Base-by-base conservation (phyloP, 2,329 filamentous ascomycete genomes). In the Zalaria sp. region DNA sequence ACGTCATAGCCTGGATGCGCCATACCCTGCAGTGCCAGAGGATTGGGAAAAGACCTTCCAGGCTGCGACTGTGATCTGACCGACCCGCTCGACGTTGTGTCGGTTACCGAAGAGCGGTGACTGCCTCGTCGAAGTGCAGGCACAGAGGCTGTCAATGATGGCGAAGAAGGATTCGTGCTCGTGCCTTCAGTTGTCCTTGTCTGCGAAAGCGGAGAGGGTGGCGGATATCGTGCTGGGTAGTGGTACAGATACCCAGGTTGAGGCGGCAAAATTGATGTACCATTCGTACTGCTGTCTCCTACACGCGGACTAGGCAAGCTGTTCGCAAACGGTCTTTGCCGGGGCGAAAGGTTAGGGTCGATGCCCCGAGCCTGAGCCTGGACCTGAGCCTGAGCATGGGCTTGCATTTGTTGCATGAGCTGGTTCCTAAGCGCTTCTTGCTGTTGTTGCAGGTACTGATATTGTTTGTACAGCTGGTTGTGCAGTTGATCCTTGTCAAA, bases 1-100 rank as follows among this genome's bases (percentile, higher is more conserved):
- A 58, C 48, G 45, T 62, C 58, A 46, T 65, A 68, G 5, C 61
- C 62, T 34, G 60, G 58, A 34, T 59, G 58, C 7, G 48, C 53
- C 28, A 59, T 52, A 40, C 56, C 55, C 42, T 60, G 58, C 41
- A 64, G 41, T 4, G 61, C 48, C 31, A 64, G 47, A 27, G 62
- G 58, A 44, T 62, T 62, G 27, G 58, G 60, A 38, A 62, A 47
- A 5, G 60, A 61, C 31, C 67, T 63, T 18, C 66, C 63, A 41
- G 67, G 67, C 45, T 71, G 67, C 5, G 67, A 70, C 42, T 71
- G 67, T 29, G 67, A 71, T 37, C 67, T 60, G 36, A 61, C 55
- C 5, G 65, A 63, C 38, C 54, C 59, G 11, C 49, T 48, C 9
- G 54, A 45, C 8, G 56, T 56, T 26, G 63, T 62, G 44, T 65